Conservation (phyloP, 805 yeast genomes). For the Saturnispora hagleri region DNA sequence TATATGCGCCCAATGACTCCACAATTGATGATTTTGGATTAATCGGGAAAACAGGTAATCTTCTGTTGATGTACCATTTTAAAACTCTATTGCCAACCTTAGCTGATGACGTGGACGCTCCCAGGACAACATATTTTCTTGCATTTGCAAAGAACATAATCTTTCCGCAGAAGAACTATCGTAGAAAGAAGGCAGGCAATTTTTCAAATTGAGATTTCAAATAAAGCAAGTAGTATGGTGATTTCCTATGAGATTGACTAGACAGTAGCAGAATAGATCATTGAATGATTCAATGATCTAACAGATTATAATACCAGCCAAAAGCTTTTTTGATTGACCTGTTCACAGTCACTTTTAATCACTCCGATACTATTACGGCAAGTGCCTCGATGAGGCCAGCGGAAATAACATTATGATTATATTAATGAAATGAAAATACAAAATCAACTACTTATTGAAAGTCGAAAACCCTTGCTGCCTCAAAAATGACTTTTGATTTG, state of each 20-base stretch:
- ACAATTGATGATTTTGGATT: slow-evolving; percentile 49
- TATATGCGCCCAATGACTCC: neutral
- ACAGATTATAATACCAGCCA: neutral
- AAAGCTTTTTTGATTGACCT: too few species aligned
- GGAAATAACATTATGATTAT: neutral
- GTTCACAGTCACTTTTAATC: neutral
- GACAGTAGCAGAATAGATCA: too few species aligned
- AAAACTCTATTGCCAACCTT: slow-evolving; percentile 67
- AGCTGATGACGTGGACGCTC: slow-evolving; percentile 54
- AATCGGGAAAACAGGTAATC: slow-evolving; percentile 54
- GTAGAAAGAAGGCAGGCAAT: neutral
- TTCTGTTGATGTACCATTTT: slow-evolving; percentile 52
- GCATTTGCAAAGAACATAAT: slow-evolving; percentile 7
- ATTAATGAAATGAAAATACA: too few species aligned
- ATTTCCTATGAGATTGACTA: too few species aligned
- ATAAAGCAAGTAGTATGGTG: too few species aligned
- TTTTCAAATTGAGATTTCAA: too few species aligned
- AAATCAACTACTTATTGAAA: neutral
- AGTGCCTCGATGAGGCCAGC: neutral
- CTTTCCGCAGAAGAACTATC: neutral
- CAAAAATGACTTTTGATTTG: neutral
- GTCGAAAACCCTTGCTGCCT: neutral
- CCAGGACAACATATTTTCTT: slow-evolving; percentile 38
- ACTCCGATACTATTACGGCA: neutral
- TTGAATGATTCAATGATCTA: too few species aligned